Conservation (phyloP, 163 green algal genomes). For the Volvox carteri region DNA sequence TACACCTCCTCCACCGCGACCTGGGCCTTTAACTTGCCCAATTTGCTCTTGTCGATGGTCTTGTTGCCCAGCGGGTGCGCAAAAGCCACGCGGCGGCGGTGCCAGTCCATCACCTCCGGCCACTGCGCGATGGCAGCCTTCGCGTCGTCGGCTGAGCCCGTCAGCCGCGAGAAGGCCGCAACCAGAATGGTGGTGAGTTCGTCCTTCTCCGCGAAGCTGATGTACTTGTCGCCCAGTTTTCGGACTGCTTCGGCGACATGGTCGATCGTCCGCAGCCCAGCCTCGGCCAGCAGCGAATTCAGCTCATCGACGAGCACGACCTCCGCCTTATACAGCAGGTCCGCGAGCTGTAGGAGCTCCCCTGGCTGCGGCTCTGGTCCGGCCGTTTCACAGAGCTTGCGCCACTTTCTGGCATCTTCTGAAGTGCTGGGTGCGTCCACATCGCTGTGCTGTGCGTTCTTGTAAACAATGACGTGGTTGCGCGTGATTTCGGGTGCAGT, state of each 20-base stretch:
- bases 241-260: constrained; percentile 12
- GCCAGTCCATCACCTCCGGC: constrained; percentile 38
- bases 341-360: constrained; percentile 30
- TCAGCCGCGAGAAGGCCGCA: constrained; percentile 30
- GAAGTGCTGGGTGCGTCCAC: constrained; percentile 29
- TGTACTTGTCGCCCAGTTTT: constrained; percentile 21
- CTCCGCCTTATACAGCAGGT: constrained; percentile 47
- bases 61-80: constrained; percentile 37
- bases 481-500: constrained; percentile 18
- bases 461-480: constrained; percentile 27
- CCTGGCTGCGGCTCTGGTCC: constrained; percentile 29
- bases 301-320: constrained; percentile 37
- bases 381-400: constrained; percentile 16
- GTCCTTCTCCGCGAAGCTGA: constrained; percentile 24
- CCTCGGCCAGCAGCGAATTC: neutral
- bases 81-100: constrained; percentile 35
- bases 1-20: constrained; percentile 23
- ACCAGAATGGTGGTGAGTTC: constrained; percentile 25
- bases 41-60: constrained; percentile 7
- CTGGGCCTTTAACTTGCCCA: constrained; percentile 20
- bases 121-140: constrained; percentile 33
- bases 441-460: constrained; percentile 27
- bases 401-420: constrained; percentile 32
- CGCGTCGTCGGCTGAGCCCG: constrained; percentile 29
- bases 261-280: neutral